phyloP scores from a whole-genome alignment of 768 basidiomycete species.

The Strobilomyces dryophilus region DNA sequence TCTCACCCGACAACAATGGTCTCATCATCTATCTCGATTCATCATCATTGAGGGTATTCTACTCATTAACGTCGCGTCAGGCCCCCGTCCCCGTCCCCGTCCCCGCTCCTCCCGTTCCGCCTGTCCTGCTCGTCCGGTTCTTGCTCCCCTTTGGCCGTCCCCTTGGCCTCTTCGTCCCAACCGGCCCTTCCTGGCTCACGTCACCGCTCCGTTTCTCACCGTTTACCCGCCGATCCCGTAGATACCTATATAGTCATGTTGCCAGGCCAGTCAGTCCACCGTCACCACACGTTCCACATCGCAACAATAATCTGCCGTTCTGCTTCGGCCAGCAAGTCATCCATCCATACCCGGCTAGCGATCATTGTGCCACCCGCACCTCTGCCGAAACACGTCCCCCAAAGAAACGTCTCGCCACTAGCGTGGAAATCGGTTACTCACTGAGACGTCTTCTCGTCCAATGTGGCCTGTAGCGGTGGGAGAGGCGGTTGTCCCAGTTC shows the following conservation, averaged over 20 bases:
- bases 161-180: constrained; percentile 48
- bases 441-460: constrained; percentile 65
- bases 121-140: constrained; percentile 35
- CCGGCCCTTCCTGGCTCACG: constrained; percentile 28
- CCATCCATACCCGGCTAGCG: constrained; percentile 1
- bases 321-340: background rate
- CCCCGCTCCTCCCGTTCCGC: constrained; percentile 12
- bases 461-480: constrained; percentile 63
- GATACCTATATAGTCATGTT: constrained; percentile 40
- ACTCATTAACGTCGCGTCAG: background rate
- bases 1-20: background rate
- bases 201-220: constrained; percentile 37
- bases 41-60: constrained; percentile 7
- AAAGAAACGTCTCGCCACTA: background rate
- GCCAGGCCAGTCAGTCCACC: constrained; percentile 1
- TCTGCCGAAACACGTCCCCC: constrained; percentile 1
- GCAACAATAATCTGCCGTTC: background rate
- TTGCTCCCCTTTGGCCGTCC: constrained; percentile 72
- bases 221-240: constrained; percentile 57
- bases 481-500: constrained; percentile 76
- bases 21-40: too few relatives aligned
- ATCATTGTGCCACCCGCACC: constrained; percentile 2
- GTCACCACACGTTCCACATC: constrained; percentile 16
- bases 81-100: background rate
- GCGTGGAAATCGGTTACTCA: constrained; percentile 33